phyloP scores from a whole-genome alignment of 352 stramenopile genomes.

The Phytophthora europaea region DNA sequence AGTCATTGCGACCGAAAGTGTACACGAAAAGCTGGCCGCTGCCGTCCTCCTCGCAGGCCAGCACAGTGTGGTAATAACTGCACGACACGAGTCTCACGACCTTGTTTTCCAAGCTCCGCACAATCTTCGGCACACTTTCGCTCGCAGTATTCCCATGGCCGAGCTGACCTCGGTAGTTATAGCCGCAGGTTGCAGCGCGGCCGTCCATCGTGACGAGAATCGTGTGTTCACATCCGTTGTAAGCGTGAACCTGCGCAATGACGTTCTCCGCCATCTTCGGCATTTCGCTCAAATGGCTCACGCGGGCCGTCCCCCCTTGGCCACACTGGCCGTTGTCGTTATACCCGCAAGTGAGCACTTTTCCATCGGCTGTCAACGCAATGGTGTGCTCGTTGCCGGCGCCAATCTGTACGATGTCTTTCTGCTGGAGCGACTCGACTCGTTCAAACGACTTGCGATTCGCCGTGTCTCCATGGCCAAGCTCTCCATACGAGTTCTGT shows the following conservation, averaged over 20 bases:
- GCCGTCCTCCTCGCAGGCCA: conserved; percentile 67
- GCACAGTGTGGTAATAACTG: conserved; percentile 94
- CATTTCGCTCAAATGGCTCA: conserved; percentile 81
- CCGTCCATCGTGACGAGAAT: conserved; percentile 87
- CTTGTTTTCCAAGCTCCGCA: conserved; percentile 75
- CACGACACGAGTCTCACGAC: conserved; percentile 88
- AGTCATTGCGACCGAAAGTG: conserved; percentile 94
- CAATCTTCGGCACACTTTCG: conserved; percentile 83
- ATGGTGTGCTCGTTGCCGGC: conserved; percentile 96
- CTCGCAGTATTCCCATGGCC: conserved; percentile 91
- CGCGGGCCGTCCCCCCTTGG: conserved; percentile 82
- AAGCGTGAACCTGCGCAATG: conserved; percentile 89
- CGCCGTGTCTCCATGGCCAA: conserved; percentile 92
- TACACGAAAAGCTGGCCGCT: conserved; percentile 63
- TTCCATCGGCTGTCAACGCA: conserved; percentile 76
- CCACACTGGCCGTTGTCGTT: conserved; percentile 97
- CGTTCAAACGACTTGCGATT: conserved; percentile 87
- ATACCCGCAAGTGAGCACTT: conserved; percentile 92
- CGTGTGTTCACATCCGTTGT: conserved; percentile 95
- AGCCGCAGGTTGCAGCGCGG: conserved; percentile 86
- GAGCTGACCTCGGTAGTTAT: conserved; percentile 95
- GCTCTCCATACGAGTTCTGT: conserved; percentile 95
- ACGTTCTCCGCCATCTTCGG: conserved; percentile 60
- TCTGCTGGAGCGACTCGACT: conserved; percentile 77
- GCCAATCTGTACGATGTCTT: conserved; percentile 83